These are phyloP conservation scores for Trapa incisa DNA, from an alignment of 345 rosid genomes.

Conservation along the genomic window DNA sequence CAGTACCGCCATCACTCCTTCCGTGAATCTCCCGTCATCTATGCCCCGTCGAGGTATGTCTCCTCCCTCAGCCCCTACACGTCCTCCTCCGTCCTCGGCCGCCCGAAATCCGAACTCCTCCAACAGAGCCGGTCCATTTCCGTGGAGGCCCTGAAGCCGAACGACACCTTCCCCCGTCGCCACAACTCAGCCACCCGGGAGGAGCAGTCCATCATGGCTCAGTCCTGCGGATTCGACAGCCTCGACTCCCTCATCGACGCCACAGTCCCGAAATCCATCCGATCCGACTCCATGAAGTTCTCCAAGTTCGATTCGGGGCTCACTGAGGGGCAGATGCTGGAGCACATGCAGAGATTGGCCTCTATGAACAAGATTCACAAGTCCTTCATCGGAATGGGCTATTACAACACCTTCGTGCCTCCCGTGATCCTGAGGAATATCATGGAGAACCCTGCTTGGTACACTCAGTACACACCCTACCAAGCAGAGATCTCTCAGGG, in stretches of 20 bases:
- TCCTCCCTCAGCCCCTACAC: conserved; percentile 56
- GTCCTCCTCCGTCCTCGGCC: conserved; percentile 10
- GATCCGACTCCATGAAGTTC: conserved; percentile 74
- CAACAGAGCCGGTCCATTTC: conserved; percentile 47
- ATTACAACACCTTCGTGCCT: conserved; percentile 76
- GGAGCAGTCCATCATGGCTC: conserved; percentile 68
- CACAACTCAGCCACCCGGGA: conserved; percentile 92
- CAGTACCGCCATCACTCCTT: conserved; percentile 22
- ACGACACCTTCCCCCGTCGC: conserved; percentile 79
- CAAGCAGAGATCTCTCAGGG: conserved; percentile 98
- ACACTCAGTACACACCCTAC: conserved; percentile 93
- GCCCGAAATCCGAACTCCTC: not conserved
- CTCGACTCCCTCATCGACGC: conserved; percentile 67
- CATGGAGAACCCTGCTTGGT: conserved; percentile 98
- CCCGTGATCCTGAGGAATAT: conserved; percentile 90
- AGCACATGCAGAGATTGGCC: conserved; percentile 64
- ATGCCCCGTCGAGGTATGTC: conserved; percentile 55
- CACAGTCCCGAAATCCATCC: conserved; percentile 91
- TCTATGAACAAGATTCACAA: conserved; percentile 72
- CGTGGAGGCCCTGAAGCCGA: conserved; percentile 52
- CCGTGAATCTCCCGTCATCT: conserved; percentile 21
- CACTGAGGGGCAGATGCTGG: conserved; percentile 81
- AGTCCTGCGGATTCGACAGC: conserved; percentile 53
- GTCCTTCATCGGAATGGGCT: conserved; percentile 93
- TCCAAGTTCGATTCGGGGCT: conserved; percentile 76